Percentiles rank a stretch among this genome's conserved stretches.
Conservation (phyloP, 116 monocot genomes). For the Zostera marina region DNA sequence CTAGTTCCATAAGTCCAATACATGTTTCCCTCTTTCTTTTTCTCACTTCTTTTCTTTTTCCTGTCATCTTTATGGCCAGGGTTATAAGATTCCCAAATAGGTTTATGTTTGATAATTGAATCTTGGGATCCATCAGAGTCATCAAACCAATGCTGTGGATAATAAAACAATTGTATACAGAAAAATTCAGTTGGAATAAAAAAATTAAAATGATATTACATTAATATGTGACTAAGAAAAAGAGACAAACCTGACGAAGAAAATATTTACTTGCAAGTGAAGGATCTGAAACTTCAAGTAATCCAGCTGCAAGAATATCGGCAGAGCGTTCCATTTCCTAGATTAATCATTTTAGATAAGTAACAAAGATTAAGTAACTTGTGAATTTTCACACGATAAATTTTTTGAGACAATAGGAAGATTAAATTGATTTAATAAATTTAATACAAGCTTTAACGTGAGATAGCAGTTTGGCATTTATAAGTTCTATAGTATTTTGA, state of each 20-base stretch:
- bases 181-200: conserved; percentile 2
- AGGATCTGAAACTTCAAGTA: conserved; percentile 90
- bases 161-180: not conserved
- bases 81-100: conserved; percentile 66
- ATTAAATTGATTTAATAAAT: no score
- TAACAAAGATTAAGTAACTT: no score
- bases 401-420: no score
- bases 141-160: conserved; percentile 66
- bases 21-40: conserved; percentile 65
- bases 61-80: conserved; percentile 34
- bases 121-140: conserved; percentile 45
- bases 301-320: conserved; percentile 91
- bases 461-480: no score
- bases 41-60: conserved; percentile 25
- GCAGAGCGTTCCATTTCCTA: conserved; percentile 99
- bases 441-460: no score
- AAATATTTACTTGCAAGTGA: conserved; percentile 76
- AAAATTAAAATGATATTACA: not conserved
- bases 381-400: no score
- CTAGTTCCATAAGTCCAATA: conserved; percentile 79
- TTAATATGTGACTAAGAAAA: not conserved
- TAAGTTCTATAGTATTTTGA: no score
- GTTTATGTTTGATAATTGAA: conserved; percentile 63
- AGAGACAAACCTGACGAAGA: conserved; percentile 54
- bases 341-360: conserved; percentile 8